A percentile compares a stretch with the other conserved stretches of the same genome.
Conservation (phyloP, 1,284 basidiomycete species). For the Sphaerobolus stellatus region DNA sequence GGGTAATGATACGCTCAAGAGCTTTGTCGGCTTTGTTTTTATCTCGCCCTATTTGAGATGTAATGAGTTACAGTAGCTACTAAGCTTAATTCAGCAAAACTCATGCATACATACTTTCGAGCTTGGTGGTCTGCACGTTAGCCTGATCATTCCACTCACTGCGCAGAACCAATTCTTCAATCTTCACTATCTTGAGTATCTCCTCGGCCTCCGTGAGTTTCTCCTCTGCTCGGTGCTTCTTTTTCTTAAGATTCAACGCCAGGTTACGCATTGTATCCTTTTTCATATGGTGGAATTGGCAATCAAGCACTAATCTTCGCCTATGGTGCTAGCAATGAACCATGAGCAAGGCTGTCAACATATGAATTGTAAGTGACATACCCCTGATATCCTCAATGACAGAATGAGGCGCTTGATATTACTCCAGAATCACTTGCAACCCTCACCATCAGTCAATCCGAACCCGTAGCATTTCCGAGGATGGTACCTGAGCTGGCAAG, state of each 20-base stretch:
- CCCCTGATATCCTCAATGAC: conserved; percentile 5
- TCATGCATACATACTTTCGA: too few relatives aligned
- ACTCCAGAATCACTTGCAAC: conserved; percentile 39
- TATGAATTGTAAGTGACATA: not conserved
- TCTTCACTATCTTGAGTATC: too few relatives aligned
- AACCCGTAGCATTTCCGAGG: conserved; percentile 31
- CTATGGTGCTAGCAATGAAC: not conserved
- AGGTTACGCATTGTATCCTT: not conserved
- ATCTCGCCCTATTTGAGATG: too few relatives aligned
- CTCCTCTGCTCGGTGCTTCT: not conserved
- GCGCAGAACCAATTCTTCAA: too few relatives aligned
- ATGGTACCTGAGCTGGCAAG: conserved; percentile 40
- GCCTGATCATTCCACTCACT: too few relatives aligned
- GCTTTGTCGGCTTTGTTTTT: too few relatives aligned
- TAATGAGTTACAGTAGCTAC: too few relatives aligned
- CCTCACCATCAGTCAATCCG: conserved; percentile 37
- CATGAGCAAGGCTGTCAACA: too few relatives aligned
- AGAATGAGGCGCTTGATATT: conserved; percentile 29
- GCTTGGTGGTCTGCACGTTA: too few relatives aligned
- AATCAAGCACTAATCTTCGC: not conserved
- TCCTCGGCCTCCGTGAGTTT: not conserved
- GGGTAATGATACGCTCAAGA: too few relatives aligned
- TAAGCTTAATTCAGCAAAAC: too few relatives aligned
- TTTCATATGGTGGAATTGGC: not conserved
- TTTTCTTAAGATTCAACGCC: not conserved